A percentile compares a stretch with the other conserved stretches of the same genome.
phyloP scores from a whole-genome alignment of 1,284 basidiomycete species.

The Sutorius eximius region DNA sequence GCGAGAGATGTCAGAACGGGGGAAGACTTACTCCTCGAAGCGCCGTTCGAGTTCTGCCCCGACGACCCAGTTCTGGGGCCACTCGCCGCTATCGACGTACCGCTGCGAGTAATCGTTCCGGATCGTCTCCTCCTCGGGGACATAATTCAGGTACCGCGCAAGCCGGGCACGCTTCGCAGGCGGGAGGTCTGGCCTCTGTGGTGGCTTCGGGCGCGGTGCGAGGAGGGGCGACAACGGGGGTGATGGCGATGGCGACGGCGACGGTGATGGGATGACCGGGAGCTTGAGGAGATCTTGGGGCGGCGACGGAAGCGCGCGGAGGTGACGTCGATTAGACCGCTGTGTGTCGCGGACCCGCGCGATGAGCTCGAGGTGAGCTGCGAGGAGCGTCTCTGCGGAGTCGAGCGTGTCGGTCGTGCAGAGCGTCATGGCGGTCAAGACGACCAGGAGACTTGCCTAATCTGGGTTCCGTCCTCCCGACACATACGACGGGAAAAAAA shows the following conservation, averaged over 20 bases:
- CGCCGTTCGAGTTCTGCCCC: constrained; percentile 83
- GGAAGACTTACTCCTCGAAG: constrained; percentile 84
- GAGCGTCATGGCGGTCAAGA: constrained; percentile 1
- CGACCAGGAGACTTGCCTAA: constrained; percentile 15
- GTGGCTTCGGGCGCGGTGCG: constrained; percentile 37
- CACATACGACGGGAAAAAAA: no score
- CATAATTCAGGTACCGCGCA: constrained; percentile 71
- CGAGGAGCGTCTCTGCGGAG: constrained; percentile 52
- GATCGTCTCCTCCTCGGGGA: constrained; percentile 91
- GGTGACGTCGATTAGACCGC: constrained; percentile 40
- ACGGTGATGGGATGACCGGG: constrained; percentile 49
- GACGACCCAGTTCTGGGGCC: constrained; percentile 89
- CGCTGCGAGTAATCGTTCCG: constrained; percentile 92
- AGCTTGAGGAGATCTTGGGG: constrained; percentile 44
- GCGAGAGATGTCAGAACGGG: not conserved
- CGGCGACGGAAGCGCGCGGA: constrained; percentile 40
- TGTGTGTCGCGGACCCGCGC: constrained; percentile 44
- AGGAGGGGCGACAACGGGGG: constrained; percentile 48
- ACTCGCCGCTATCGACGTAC: constrained; percentile 87
- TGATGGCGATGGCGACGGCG: constrained; percentile 44
- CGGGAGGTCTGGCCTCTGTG: constrained; percentile 55
- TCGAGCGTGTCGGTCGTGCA: constrained; percentile 41
- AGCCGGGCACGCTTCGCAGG: constrained; percentile 70
- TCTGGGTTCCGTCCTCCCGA: not conserved
- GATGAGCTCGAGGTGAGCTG: constrained; percentile 47